Percentiles rank a stretch among this genome's conserved stretches.
phyloP scores from a whole-genome alignment of 257 asterid species.

The Fraxinus excelsior region DNA sequence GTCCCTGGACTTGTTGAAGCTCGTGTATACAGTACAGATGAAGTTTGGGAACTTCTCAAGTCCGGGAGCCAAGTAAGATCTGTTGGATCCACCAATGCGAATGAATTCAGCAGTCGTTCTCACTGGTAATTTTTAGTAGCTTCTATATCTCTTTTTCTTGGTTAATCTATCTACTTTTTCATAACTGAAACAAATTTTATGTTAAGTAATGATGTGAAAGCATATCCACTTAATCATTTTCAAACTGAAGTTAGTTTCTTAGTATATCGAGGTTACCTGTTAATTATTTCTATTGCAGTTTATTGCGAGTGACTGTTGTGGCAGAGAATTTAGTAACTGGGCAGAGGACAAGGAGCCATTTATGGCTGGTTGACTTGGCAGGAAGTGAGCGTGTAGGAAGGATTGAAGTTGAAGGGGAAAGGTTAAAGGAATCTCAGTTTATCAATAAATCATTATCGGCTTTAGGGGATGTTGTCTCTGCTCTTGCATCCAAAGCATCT shows the following conservation, averaged over 20 bases:
- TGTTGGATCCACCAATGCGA: conserved; percentile 96
- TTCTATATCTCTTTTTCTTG: conserved; percentile 11
- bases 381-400: conserved; percentile 58
- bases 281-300: conserved; percentile 45
- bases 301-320: conserved; percentile 80
- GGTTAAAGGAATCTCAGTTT: conserved; percentile 54
- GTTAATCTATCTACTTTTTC: background rate
- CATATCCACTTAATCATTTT: background rate
- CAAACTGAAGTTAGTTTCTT: background rate
- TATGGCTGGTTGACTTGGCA: conserved; percentile 71
- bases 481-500: conserved; percentile 63
- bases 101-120: conserved; percentile 95
- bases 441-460: conserved; percentile 53
- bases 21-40: conserved; percentile 68
- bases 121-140: conserved; percentile 64
- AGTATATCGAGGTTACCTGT: conserved; percentile 3
- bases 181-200: background rate
- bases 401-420: conserved; percentile 52
- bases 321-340: conserved; percentile 80
- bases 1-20: conserved; percentile 97
- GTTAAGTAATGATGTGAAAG: background rate
- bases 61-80: conserved; percentile 90
- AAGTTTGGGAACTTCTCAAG: conserved; percentile 82
- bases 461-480: conserved; percentile 50
- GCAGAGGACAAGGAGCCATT: conserved; percentile 84